Base-by-base conservation (phyloP, 495 filamentous ascomycete genomes). In the Podospora sp. region DNA sequence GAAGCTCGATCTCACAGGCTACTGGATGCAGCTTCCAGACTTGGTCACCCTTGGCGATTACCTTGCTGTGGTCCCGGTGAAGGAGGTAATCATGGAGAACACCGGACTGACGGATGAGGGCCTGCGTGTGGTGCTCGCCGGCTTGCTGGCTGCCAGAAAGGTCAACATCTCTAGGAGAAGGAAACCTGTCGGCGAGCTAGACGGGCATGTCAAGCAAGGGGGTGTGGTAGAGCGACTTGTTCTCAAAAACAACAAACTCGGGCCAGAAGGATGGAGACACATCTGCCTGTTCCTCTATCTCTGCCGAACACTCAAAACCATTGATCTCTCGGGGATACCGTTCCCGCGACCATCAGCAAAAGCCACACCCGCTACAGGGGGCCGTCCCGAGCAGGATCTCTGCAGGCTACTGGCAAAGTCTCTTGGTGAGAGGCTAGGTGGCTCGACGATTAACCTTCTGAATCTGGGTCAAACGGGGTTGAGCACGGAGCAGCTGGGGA, bases 161-260 rank as follows among this genome's bases (percentile, higher is more conserved):
- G 80, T 88, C 3, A 82, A 87, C 46, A 82, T 87, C 49, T 67
- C 24, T 25, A 74, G 72, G 68, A 79, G 69, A 60, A 79, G 82
- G 69, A 81, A 80, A 65, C 78, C 75, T 59, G 79, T 78, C 8
- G 75, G 65, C 35, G 70, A 64, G 18, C 68, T 70, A 25, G 79
- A 81, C 35, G 72, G 71, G 8, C 69, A 76, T 65, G 70, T 72
- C 2, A 72, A 75, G 24, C 83, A 84, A 60, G 80, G 84, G 29
- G 92, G 95, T 21, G 86, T 93, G 0, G 85, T 98, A 4, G 94
- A 97, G 80, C 89, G 94, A 67, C 77, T 99, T 6, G 90, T 90
- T 5, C 78, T 99, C n/a, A 97, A 96, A 75, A 90, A 94, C 73
- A 96, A 96, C 72, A 94, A 92, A 71, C 91, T 98, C 64, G 89